Conservation (phyloP, 345 rosid genomes). For the Eucalyptus tenuipes region DNA sequence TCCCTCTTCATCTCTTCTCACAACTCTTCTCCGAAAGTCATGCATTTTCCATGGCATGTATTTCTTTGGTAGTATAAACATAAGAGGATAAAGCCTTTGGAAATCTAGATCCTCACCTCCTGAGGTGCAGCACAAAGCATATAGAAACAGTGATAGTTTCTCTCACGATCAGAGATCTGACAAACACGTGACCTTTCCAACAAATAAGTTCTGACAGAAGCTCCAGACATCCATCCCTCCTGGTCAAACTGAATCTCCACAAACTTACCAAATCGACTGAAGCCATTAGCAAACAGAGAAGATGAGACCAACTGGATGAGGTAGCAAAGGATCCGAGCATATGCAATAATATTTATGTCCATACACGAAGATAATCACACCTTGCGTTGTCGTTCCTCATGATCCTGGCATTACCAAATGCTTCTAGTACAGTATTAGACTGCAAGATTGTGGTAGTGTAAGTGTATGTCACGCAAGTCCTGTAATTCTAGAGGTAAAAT, state of each 20-base stretch:
- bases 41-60: background rate
- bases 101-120: constrained; percentile 32
- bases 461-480: background rate
- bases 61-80: background rate
- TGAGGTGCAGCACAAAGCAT: constrained; percentile 98
- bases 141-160: constrained; percentile 98
- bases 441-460: constrained; percentile 11
- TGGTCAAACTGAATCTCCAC: constrained; percentile 98
- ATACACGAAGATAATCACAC: constrained; percentile 13
- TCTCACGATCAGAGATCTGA: constrained; percentile 96
- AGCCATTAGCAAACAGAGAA: constrained; percentile 2
- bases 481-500: background rate
- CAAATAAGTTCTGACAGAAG: constrained; percentile 95
- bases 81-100: background rate
- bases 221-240: constrained; percentile 87
- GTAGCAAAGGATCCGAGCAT: background rate
- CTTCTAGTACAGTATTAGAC: constrained; percentile 99
- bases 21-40: background rate
- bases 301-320: background rate
- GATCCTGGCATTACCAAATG: constrained; percentile 98
- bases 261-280: constrained; percentile 97
- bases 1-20: background rate
- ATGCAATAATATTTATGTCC: background rate
- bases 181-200: constrained; percentile 99
- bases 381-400: constrained; percentile 95